Evolutionary conservation across 805 yeast species (phyloP), one percentile per base, ranked within the genome.

Genomic region (Saccharomycopsis synnaedendra): DNA sequence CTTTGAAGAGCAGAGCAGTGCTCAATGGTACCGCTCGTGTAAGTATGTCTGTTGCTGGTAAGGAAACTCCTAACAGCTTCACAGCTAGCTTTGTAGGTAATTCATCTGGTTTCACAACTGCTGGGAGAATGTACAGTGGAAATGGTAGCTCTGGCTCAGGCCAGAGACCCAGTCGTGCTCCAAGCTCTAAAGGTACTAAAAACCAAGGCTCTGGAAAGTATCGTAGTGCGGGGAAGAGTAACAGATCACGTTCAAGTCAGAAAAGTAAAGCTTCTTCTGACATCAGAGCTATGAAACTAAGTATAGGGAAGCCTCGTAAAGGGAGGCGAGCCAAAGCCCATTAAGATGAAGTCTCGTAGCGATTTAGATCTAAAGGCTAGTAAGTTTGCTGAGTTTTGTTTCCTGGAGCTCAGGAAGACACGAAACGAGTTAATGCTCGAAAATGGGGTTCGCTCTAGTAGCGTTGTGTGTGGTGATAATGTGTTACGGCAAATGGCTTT

Each of bases 401-500:
- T 55, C 47, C 41, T 44, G 5, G 54, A 54, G 44, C 61, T 80
- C 46, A 64, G 70, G 45, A 66, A 64, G 34, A 60, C 67, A 10
- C 60, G 82, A 44, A 62, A 65, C 34, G 63, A 66, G 34, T 59
- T 67, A n/a, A 68, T 72, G 63, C 65, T 66, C 1, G 67, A 65
- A 35, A 51, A 71, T 36, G 67, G 66, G 19, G 66, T 64, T 34
- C 54, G 59, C 42, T 53, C 54, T 11, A 65, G 69, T 27, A 59
- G 64, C 0, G 55, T 66, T 1, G 62, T 69, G 44, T 65, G 68
- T 6, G 57, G 68, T 0, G 67, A 66, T 47, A 62, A 60, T 1
- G 60, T 77, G 0, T 58, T 80, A 49, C 68, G 69, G 50, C 79
- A 76, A 41, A 72, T 81, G 78, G 77, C 85, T 0, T 53, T 59